A percentile compares a stretch with the other conserved stretches of the same genome.
phyloP scores from a whole-genome alignment of 441 rosid species.

The Melastoma candidum region DNA sequence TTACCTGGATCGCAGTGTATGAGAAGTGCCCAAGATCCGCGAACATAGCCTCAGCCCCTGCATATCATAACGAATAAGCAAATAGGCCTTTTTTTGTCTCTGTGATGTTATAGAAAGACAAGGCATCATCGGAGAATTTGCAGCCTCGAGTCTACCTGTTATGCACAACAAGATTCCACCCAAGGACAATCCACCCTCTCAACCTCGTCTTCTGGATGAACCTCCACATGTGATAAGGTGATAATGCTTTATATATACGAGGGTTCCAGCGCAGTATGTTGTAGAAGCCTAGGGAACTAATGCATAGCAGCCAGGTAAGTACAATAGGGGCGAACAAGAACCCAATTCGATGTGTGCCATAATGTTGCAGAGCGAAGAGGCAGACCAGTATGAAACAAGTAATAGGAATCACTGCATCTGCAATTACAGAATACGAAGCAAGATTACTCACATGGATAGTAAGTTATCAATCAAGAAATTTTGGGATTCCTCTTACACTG shows the following conservation, averaged over 20 bases:
- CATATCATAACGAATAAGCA: background rate
- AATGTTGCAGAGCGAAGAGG: slow-evolving; percentile 19
- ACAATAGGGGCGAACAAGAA: slow-evolving; percentile 16
- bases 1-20: slow-evolving; percentile 12
- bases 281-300: slow-evolving; percentile 18
- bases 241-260: slow-evolving; percentile 11
- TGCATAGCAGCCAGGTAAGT: slow-evolving; percentile 15
- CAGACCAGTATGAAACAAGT: slow-evolving; percentile 15
- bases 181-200: slow-evolving; percentile 16
- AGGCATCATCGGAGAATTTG: background rate
- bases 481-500: slow-evolving; percentile 8
- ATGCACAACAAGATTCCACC: slow-evolving; percentile 18
- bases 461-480: no score
- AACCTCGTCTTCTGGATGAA: slow-evolving; percentile 15
- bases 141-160: slow-evolving; percentile 7
- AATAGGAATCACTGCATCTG: slow-evolving; percentile 15
- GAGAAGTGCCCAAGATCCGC: slow-evolving; percentile 21
- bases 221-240: slow-evolving; percentile 16
- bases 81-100: background rate
- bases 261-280: slow-evolving; percentile 18
- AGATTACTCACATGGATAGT: no score
- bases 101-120: background rate
- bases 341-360: slow-evolving; percentile 17
- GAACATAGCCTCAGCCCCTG: slow-evolving; percentile 20
- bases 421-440: background rate